Evolutionary conservation across 768 basidiomycete genomes (phyloP).

Genomic region (Plicaturopsis crispa): DNA sequence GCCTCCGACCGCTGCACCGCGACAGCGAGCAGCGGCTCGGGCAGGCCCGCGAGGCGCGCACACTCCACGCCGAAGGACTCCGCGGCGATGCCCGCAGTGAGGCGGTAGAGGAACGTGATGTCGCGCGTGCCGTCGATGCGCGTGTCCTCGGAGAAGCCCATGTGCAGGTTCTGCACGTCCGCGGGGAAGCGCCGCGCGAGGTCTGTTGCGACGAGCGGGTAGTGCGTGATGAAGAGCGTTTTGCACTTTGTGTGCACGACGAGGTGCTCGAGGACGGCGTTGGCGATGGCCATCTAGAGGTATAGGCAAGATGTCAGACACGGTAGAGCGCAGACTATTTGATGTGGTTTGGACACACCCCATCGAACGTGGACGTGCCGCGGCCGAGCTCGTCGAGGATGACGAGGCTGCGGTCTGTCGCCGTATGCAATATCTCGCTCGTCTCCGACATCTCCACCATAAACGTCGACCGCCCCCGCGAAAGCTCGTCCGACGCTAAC

Average conservation of each 20-base stretch:
- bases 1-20: constrained; percentile 49
- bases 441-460: constrained; percentile 98
- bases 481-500: constrained; percentile 80
- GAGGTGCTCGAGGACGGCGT: constrained; percentile 71
- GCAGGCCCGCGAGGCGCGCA: constrained; percentile 79
- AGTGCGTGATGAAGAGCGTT: constrained; percentile 93
- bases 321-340: too few species aligned
- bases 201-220: constrained; percentile 74
- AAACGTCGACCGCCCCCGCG: constrained; percentile 84
- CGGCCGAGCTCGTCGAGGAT: constrained; percentile 88
- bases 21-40: constrained; percentile 54
- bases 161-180: constrained; percentile 73
- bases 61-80: constrained; percentile 93
- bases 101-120: constrained; percentile 81
- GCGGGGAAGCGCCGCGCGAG: constrained; percentile 51
- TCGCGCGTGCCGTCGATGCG: constrained; percentile 67
- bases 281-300: constrained; percentile 82
- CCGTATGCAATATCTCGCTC: constrained; percentile 75
- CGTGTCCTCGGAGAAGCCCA: constrained; percentile 70
- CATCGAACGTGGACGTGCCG: constrained; percentile 92
- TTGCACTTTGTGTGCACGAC: constrained; percentile 51
- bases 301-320: constrained; percentile 3
- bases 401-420: constrained; percentile 72
- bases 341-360: constrained; percentile 34
- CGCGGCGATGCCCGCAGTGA: constrained; percentile 65